These are phyloP conservation scores for Aristolochia contorta DNA, from an alignment of 164 flowering plant species.

Conservation along the genomic window DNA sequence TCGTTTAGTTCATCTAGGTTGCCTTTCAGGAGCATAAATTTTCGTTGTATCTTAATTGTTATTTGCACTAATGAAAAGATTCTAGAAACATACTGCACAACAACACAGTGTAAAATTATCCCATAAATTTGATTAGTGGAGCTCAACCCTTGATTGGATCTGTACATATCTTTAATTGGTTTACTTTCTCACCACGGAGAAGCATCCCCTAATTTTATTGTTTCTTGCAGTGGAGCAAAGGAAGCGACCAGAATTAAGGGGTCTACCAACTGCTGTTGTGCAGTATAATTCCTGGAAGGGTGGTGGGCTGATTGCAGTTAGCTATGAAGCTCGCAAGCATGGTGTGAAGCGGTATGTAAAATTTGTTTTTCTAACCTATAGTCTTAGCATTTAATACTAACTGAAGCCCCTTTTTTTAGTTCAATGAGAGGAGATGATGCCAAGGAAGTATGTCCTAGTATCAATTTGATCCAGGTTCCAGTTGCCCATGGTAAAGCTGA, in stretches of 20 bases:
- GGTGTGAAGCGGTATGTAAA: slow-evolving; percentile 78
- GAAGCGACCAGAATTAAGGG: slow-evolving; percentile 64
- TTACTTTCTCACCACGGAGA: too few relatives aligned
- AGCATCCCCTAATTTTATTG: too few relatives aligned
- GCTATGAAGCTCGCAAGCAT: slow-evolving; percentile 92
- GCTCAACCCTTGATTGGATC: too few relatives aligned
- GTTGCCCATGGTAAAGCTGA: slow-evolving; percentile 96
- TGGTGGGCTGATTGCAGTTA: slow-evolving; percentile 85
- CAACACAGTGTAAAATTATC: too few relatives aligned
- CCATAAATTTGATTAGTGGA: too few relatives aligned
- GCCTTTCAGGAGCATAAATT: too few relatives aligned
- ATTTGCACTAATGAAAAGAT: too few relatives aligned
- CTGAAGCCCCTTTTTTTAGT: slow-evolving; percentile 22
- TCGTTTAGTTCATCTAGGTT: too few relatives aligned
- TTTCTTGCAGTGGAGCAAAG: slow-evolving; percentile 69
- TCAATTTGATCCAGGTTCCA: slow-evolving; percentile 85
- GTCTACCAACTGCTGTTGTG: slow-evolving; percentile 83
- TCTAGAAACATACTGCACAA: too few relatives aligned
- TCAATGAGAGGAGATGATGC: slow-evolving; percentile 98
- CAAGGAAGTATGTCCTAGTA: slow-evolving; percentile 70
- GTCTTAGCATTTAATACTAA: background rate
- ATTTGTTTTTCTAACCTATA: background rate
- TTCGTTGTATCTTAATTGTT: too few relatives aligned
- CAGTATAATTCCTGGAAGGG: slow-evolving; percentile 98
- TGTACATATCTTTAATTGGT: too few relatives aligned